Percentiles rank a stretch among this genome's conserved stretches.
Evolutionary conservation across 2,329 filamentous ascomycete genomes (phyloP).

Genomic region (Exophiala aquamarina): DNA sequence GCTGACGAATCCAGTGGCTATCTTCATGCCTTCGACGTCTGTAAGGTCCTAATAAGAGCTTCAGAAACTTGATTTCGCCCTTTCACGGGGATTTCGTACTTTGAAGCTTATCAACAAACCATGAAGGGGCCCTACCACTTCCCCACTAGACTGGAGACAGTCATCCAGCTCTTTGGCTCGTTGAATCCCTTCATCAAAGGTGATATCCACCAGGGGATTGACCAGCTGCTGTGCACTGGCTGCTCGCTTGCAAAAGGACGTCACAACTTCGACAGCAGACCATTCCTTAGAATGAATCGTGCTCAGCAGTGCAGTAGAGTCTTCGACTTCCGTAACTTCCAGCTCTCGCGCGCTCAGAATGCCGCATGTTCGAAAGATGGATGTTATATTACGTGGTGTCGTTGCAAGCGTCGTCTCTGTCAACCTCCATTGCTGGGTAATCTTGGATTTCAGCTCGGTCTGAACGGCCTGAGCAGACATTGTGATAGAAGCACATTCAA

Average conservation of each 20-base stretch:
- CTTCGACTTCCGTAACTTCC: conserved; percentile 1
- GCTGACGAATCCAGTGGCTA: conserved; percentile 36
- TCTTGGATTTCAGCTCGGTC: too few relatives aligned
- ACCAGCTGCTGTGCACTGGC: conserved; percentile 40
- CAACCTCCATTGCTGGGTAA: neutral
- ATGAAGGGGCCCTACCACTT: neutral
- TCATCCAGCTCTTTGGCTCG: conserved; percentile 61
- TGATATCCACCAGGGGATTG: conserved; percentile 40
- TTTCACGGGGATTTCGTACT: conserved; percentile 42
- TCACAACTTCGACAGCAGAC: conserved; percentile 31
- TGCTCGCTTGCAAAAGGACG: conserved; percentile 42
- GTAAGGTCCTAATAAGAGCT: neutral
- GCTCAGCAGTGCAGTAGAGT: neutral
- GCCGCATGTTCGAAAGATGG: neutral
- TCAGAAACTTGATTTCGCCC: neutral
- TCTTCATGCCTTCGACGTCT: conserved; percentile 39
- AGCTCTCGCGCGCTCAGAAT: neutral
- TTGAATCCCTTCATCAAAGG: conserved; percentile 46
- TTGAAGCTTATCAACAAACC: conserved; percentile 13
- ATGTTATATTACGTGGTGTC: neutral
- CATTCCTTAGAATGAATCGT: neutral
- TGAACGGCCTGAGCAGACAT: too few relatives aligned
- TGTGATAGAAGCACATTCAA: too few relatives aligned
- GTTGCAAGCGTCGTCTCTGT: neutral
- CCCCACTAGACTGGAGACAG: conserved; percentile 46